These are phyloP conservation scores for Thielaviopsis ethacetica DNA, from an alignment of 2,329 filamentous ascomycete genomes.

Conservation along the genomic window DNA sequence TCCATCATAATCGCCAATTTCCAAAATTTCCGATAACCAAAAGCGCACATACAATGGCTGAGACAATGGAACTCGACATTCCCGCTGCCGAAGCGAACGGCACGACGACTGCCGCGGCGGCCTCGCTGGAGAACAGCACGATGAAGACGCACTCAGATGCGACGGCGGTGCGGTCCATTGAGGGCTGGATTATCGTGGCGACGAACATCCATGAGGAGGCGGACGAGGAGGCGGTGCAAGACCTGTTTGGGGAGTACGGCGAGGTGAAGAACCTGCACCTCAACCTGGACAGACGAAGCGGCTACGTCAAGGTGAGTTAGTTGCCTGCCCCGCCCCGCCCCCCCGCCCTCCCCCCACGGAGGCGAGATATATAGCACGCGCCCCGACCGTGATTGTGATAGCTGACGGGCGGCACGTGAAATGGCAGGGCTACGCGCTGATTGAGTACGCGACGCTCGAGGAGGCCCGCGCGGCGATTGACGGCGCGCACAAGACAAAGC, in stretches of 20 bases:
- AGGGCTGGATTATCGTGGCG: conserved; percentile 77
- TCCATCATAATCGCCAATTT: not conserved
- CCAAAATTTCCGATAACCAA: not conserved
- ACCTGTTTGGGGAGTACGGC: conserved; percentile 69
- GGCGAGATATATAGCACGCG: no score
- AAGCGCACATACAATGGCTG: conserved; percentile 26
- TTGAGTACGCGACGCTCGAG: conserved; percentile 65
- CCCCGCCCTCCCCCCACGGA: no score
- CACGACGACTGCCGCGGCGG: conserved; percentile 16
- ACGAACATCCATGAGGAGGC: conserved; percentile 82
- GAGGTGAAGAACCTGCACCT: conserved; percentile 78
- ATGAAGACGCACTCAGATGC: conserved; percentile 60
- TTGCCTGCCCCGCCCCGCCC: no score
- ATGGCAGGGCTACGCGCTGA: conserved; percentile 63
- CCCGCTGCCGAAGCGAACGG: conserved; percentile 7
- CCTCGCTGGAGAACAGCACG: conserved; percentile 37
- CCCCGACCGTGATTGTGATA: no score
- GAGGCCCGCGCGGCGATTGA: conserved; percentile 73
- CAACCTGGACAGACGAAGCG: conserved; percentile 66
- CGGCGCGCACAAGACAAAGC: conserved; percentile 57
- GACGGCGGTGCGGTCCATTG: conserved; percentile 69
- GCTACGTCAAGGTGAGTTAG: conserved; percentile 62
- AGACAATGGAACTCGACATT: conserved; percentile 43
- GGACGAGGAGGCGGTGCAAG: conserved; percentile 66
- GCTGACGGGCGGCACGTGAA: no score